Evolutionary conservation across 1,284 basidiomycete genomes (phyloP).

Genomic region (Ceratobasidium papillatum): DNA sequence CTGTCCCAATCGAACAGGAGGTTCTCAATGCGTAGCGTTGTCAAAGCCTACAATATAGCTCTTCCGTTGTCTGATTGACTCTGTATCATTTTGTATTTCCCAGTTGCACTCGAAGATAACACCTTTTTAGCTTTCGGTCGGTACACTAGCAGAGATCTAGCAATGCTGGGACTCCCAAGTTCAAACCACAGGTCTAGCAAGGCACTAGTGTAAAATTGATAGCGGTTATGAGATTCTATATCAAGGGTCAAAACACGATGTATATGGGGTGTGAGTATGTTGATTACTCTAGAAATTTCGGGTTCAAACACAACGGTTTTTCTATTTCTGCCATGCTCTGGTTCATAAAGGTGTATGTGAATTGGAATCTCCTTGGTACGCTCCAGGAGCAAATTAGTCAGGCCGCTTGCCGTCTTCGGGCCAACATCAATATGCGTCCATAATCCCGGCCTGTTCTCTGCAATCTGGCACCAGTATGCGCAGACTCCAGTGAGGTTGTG

Average conservation of each 20-base stretch:
- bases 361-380: constrained; percentile 2
- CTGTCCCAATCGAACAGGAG: constrained; percentile 14
- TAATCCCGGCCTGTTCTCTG: neutral
- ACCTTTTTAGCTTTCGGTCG: constrained; percentile 14
- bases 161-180: neutral
- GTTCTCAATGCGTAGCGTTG: neutral
- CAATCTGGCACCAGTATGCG: constrained; percentile 8
- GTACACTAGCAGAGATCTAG: neutral
- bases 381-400: neutral
- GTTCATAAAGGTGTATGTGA: constrained; percentile 3
- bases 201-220: neutral
- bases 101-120: neutral
- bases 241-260: constrained; percentile 2
- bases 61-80: neutral
- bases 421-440: constrained; percentile 15
- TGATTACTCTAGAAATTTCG: neutral
- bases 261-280: neutral
- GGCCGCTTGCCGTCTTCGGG: neutral
- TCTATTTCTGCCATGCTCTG: neutral
- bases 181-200: constrained; percentile 5
- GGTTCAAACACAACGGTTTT: neutral
- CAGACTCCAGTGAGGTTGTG: constrained; percentile 11
- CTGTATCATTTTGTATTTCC: neutral
- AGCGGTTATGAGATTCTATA: neutral
- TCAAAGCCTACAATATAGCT: neutral